A percentile compares a stretch with the other conserved stretches of the same genome.
These are phyloP conservation scores for apple (Malus domestica) DNA, from an alignment of 306 rosid species.

Conservation along the genomic window ASM211411v1 NC_041796.1:26974001-26974500, in stretches of 20 bases:
- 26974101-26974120: constrained; percentile 35
- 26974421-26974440: constrained; percentile 76
- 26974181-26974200: constrained; percentile 34
- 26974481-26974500: constrained; percentile 72
- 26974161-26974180: constrained; percentile 56
- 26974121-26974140: constrained; percentile 59
- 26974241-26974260: constrained; percentile 64
- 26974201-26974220: constrained; percentile 1
- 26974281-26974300: constrained; percentile 58
- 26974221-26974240: constrained; percentile 66
- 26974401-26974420: constrained; percentile 42
- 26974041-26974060: constrained; percentile 64
- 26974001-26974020: constrained; percentile 27
- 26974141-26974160: constrained; percentile 83
- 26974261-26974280: constrained; percentile 73
- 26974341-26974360: constrained; percentile 57
- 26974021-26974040: constrained; percentile 62
- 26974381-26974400: constrained; percentile 63
- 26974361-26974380: constrained; percentile 51
- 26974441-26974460: constrained; percentile 63
- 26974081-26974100: constrained; percentile 70
- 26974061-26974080: constrained; percentile 63
- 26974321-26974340: constrained; percentile 43
- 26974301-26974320: constrained; percentile 46
- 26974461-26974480: constrained; percentile 68